Evolutionary conservation across 495 filamentous ascomycete genomes (phyloP).

Genomic region (Penicillium roqueforti): DNA sequence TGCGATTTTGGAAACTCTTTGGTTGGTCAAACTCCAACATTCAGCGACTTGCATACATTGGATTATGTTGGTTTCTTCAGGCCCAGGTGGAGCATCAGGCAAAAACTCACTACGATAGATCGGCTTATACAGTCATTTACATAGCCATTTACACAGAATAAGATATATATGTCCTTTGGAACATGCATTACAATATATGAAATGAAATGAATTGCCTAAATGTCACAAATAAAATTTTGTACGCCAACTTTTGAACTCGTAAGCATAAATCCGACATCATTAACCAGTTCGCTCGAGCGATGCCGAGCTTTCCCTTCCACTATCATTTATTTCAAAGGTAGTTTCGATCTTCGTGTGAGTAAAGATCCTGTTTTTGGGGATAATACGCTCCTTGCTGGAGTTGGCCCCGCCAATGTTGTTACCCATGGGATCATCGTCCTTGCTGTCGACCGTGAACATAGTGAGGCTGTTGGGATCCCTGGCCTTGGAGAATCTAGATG

Average conservation of each 20-base stretch:
- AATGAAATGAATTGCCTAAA: conserved; percentile 6
- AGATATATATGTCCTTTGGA: neutral
- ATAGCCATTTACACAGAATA: neutral
- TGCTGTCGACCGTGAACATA: conserved; percentile 16
- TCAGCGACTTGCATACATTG: neutral
- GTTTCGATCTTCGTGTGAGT: conserved; percentile 38
- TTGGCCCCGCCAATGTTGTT: conserved; percentile 25
- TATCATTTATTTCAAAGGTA: conserved; percentile 29
- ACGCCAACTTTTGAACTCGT: neutral
- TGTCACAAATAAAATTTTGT: neutral
- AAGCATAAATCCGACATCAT: neutral
- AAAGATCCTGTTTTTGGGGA: conserved; percentile 38
- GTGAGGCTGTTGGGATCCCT: conserved; percentile 22
- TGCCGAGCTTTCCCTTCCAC: neutral
- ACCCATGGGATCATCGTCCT: conserved; percentile 18
- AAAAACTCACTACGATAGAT: neutral
- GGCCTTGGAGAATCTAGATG: conserved; percentile 31
- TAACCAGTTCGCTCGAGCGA: conserved; percentile 18
- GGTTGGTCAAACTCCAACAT: neutral
- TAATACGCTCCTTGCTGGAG: conserved; percentile 34
- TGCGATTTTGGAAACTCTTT: neutral
- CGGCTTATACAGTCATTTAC: neutral
- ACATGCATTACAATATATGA: neutral
- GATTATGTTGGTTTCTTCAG: neutral
- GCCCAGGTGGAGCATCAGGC: neutral